phyloP scores from a whole-genome alignment of 2,329 filamentous ascomycete species.

The Septoria petroselini region DNA sequence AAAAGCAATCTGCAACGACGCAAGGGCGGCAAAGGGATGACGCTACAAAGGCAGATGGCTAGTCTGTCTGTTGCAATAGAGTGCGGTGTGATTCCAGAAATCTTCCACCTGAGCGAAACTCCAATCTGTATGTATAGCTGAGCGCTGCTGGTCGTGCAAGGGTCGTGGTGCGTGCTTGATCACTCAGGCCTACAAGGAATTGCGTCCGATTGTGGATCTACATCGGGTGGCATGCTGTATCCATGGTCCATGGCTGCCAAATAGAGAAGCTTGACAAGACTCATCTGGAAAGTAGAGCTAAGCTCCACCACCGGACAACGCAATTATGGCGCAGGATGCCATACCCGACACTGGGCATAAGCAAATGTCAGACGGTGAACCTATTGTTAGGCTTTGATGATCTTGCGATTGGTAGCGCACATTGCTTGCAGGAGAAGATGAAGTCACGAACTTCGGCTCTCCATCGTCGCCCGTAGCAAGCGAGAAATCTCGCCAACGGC shows the following conservation, averaged over 20 bases:
- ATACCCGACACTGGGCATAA: conserved; percentile 19
- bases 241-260: conserved; percentile 29
- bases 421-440: conserved; percentile 26
- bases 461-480: conserved; percentile 28
- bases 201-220: conserved; percentile 26
- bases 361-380: conserved; percentile 21
- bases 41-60: conserved; percentile 36
- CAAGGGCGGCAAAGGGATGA: conserved; percentile 23
- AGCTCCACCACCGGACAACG: conserved; percentile 25
- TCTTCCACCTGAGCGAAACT: conserved; percentile 15
- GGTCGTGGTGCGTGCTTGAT: conserved; percentile 24
- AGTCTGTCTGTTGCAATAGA: conserved; percentile 31
- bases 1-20: conserved; percentile 11
- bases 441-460: conserved; percentile 31
- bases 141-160: conserved; percentile 26
- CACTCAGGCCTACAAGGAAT: conserved; percentile 26
- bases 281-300: conserved; percentile 25
- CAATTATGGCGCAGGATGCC: conserved; percentile 21
- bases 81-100: conserved; percentile 13
- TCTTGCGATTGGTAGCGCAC: conserved; percentile 21
- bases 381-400: conserved; percentile 28
- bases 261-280: conserved; percentile 23
- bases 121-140: conserved; percentile 29
- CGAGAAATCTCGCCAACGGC: conserved; percentile 17
- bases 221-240: conserved; percentile 19